phyloP scores from a whole-genome alignment of 768 basidiomycete genomes.

The Podaxis rugospora region DNA sequence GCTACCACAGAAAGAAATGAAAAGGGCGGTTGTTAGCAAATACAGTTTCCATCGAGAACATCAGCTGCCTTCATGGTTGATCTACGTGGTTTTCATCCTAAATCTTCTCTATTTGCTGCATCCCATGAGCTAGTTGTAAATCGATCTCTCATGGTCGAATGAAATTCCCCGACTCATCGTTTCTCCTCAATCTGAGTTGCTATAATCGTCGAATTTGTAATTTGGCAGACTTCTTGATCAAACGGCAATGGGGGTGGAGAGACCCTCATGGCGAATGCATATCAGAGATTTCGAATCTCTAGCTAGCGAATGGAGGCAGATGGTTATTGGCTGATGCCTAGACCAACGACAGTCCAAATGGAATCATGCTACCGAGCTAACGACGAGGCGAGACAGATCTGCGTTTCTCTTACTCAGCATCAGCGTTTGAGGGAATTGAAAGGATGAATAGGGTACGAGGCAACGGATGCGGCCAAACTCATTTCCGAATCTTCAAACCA shows the following conservation, averaged over 20 bases:
- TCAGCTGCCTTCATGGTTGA: too few species aligned
- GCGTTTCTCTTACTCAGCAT: too few species aligned
- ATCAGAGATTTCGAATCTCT: neutral
- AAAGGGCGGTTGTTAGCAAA: too few species aligned
- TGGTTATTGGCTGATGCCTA: neutral
- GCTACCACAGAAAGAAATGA: too few species aligned
- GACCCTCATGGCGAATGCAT: neutral
- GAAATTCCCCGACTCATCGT: neutral
- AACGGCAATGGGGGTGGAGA: neutral
- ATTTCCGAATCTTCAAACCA: too few species aligned
- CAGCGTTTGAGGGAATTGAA: too few species aligned
- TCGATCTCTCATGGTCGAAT: neutral
- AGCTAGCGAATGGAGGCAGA: neutral
- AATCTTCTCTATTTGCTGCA: too few species aligned
- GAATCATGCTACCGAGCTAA: neutral
- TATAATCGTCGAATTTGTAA: neutral
- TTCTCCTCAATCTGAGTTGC: neutral
- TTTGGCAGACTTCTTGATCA: neutral
- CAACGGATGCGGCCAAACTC: too few species aligned
- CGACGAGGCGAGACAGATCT: neutral
- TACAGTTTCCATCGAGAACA: too few species aligned
- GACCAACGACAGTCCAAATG: neutral
- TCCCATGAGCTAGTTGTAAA: neutral
- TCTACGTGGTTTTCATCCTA: too few species aligned
- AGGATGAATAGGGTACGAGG: too few species aligned